Conservation (phyloP, 306 rosid species). For the Purshia tridentata region DNA sequence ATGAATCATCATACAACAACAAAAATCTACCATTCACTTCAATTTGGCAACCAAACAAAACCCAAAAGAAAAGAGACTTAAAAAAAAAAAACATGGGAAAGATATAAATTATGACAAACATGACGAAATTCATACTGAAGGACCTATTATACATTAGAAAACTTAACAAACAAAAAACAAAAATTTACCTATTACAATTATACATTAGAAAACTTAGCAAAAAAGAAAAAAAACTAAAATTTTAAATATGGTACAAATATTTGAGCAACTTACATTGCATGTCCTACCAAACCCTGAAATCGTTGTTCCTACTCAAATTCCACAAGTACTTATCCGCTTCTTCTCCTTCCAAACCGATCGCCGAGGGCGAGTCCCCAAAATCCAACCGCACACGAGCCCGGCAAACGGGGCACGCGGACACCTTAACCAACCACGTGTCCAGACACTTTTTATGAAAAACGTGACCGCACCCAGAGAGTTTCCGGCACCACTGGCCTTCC, state of each 20-base stretch:
- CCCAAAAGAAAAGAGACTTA: slow-evolving; percentile 1
- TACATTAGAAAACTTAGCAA: background rate
- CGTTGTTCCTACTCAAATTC: slow-evolving; percentile 28
- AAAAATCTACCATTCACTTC: background rate
- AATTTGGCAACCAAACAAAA: background rate
- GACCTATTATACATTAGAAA: background rate
- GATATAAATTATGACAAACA: background rate
- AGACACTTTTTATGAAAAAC: slow-evolving; percentile 67
- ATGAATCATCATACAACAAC: no score
- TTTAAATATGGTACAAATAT: slow-evolving; percentile 7
- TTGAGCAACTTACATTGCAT: slow-evolving; percentile 32
- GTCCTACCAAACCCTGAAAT: slow-evolving; percentile 38
- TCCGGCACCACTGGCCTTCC: slow-evolving; percentile 71
- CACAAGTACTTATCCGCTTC: slow-evolving; percentile 31
- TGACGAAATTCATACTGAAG: slow-evolving; percentile 5
- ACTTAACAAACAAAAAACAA: background rate
- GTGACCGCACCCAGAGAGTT: slow-evolving; percentile 61
- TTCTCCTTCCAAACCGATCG: slow-evolving; percentile 4
- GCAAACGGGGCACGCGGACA: slow-evolving; percentile 76
- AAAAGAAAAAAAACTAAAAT: slow-evolving; percentile 12
- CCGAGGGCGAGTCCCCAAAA: slow-evolving; percentile 8
- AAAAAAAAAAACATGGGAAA: background rate
- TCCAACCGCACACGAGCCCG: slow-evolving; percentile 59
- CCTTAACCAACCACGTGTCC: slow-evolving; percentile 78
- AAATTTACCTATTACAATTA: slow-evolving; percentile 1